Conservation (phyloP, 2,329 filamentous ascomycete species). For the Ophiocordyceps polyrhachis-furcata region DNA sequence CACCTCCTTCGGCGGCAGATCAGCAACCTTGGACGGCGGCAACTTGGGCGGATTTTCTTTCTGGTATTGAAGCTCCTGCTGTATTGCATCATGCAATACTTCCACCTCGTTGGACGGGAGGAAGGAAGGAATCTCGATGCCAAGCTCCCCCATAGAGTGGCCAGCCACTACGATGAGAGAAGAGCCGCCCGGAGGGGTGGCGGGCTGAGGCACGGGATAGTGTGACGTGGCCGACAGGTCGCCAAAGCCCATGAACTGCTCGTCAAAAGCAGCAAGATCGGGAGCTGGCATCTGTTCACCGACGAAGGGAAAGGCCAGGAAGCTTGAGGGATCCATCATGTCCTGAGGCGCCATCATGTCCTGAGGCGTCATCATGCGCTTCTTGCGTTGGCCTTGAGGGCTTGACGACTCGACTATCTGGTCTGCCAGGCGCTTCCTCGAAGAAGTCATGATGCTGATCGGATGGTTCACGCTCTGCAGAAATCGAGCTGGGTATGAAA, state of each 20-base stretch:
- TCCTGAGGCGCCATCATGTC: neutral
- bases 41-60: conserved; percentile 9
- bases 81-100: conserved; percentile 3
- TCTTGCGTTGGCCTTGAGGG: neutral
- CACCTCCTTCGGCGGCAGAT: conserved; percentile 10
- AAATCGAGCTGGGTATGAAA: neutral
- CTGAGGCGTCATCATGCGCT: neutral
- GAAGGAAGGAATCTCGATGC: conserved; percentile 7
- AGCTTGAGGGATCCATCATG: neutral
- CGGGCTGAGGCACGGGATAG: neutral
- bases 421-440: neutral
- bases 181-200: neutral
- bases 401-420: neutral
- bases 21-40: conserved; percentile 8
- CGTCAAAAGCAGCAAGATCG: neutral
- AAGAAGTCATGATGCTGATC: neutral
- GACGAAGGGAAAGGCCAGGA: neutral
- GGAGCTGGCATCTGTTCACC: neutral
- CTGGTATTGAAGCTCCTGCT: conserved; percentile 8
- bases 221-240: neutral
- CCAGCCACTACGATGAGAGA: neutral
- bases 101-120: neutral
- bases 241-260: neutral
- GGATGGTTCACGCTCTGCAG: no score
- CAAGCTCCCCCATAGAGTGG: conserved; percentile 2